A percentile compares a stretch with the other conserved stretches of the same genome.
phyloP scores from a whole-genome alignment of 345 rosid species.

The Carallia brachiata region DNA sequence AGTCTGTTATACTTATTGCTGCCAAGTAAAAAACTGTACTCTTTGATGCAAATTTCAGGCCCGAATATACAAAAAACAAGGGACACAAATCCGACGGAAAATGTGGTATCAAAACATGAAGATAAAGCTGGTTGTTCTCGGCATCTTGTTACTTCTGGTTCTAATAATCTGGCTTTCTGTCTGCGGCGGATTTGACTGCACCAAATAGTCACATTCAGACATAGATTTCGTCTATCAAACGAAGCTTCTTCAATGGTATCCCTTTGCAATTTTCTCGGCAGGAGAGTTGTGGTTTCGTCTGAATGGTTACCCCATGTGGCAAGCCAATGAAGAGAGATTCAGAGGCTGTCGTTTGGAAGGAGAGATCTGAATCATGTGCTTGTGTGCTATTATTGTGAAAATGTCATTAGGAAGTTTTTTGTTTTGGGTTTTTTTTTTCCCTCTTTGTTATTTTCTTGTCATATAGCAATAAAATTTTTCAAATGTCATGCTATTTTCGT shows the following conservation, averaged over 20 bases:
- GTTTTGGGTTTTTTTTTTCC: neutral
- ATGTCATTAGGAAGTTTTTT: neutral
- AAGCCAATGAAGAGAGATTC: neutral
- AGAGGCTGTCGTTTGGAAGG: neutral
- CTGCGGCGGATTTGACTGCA: slow-evolving; percentile 80
- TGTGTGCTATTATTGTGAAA: slow-evolving; percentile 1
- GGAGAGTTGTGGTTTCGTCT: neutral
- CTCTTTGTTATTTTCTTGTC: neutral
- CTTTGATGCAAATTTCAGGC: slow-evolving; percentile 46
- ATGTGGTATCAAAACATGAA: slow-evolving; percentile 99
- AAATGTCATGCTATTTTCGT: neutral
- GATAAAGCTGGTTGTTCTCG: slow-evolving; percentile 80
- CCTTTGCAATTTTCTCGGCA: neutral
- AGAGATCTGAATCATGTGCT: slow-evolving; percentile 9
- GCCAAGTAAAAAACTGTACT: neutral
- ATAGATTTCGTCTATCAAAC: neutral
- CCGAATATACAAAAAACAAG: slow-evolving; percentile 61
- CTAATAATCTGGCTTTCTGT: slow-evolving; percentile 84
- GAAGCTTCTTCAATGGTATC: neutral
- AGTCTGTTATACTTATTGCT: neutral
- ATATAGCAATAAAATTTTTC: slow-evolving; percentile 1
- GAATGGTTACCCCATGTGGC: neutral
- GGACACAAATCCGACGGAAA: slow-evolving; percentile 67
- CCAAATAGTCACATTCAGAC: slow-evolving; percentile 37
- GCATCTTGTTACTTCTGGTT: slow-evolving; percentile 68